Conservation (phyloP, 1,284 basidiomycete species). For the Trametes sp. region DNA sequence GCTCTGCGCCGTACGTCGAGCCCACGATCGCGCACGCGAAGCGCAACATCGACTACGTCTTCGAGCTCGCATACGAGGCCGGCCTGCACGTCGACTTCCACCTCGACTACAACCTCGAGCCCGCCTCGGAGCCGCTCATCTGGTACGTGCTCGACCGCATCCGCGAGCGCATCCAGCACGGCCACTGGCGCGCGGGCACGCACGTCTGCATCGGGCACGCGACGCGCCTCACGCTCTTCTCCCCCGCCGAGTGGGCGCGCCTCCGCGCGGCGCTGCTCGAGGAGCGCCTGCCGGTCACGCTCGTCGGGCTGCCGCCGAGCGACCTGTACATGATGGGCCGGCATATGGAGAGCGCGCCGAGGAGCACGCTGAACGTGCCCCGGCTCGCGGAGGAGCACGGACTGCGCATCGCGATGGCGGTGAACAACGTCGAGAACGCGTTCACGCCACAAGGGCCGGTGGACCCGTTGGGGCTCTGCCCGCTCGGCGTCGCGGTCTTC, state of each 20-base stretch:
- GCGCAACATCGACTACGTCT: constrained; percentile 60
- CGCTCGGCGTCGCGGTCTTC: constrained; percentile 66
- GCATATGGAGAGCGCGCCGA: constrained; percentile 39
- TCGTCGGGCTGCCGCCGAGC: constrained; percentile 67
- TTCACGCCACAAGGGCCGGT: constrained; percentile 71
- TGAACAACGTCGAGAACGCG: constrained; percentile 71
- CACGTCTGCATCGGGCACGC: constrained; percentile 67
- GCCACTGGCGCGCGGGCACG: constrained; percentile 33
- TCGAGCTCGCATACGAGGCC: constrained; percentile 52
- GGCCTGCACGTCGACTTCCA: constrained; percentile 65
- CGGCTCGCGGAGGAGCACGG: constrained; percentile 52
- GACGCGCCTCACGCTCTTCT: constrained; percentile 62
- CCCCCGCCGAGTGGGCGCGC: constrained; percentile 52
- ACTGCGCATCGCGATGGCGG: constrained; percentile 59
- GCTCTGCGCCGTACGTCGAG: constrained; percentile 73
- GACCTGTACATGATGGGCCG: constrained; percentile 74
- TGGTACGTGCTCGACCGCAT: constrained; percentile 57
- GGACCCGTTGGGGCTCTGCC: constrained; percentile 65
- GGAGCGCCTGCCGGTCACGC: constrained; percentile 52
- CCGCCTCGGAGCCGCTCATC: constrained; percentile 57
- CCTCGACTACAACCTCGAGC: constrained; percentile 69
- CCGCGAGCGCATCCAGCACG: constrained; percentile 32
- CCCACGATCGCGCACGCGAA: constrained; percentile 53
- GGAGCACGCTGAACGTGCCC: constrained; percentile 62
- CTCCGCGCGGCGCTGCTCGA: constrained; percentile 42